These are phyloP conservation scores for Echites panduratus DNA, from an alignment of 257 asterid genomes.

Conservation along the genomic window DNA sequence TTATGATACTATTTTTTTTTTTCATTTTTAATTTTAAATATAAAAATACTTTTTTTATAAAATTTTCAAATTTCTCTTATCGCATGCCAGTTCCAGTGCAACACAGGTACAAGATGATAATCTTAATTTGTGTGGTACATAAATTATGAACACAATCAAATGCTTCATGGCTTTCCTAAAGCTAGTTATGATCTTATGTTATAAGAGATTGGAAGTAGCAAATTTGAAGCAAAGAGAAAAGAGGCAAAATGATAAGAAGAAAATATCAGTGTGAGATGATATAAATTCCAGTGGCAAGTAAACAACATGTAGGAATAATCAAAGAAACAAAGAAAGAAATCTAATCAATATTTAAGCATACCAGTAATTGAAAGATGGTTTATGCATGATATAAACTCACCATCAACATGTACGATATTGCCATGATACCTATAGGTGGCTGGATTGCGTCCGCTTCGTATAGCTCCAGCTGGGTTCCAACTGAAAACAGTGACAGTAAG, in stretches of 20 bases:
- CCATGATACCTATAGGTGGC: constrained; percentile 66
- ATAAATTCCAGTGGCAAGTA: background rate
- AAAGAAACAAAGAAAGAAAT: background rate
- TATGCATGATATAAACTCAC: constrained; percentile 37
- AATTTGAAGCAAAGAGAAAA: background rate
- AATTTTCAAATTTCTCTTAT: too few species aligned
- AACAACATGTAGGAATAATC: background rate
- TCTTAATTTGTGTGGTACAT: background rate
- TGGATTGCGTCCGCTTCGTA: constrained; percentile 80
- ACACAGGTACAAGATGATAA: background rate
- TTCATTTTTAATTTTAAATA: too few species aligned
- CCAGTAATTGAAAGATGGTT: constrained; percentile 6
- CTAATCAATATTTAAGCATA: background rate
- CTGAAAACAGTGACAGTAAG: constrained; percentile 35
- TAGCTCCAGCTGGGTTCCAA: constrained; percentile 96
- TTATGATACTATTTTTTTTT: too few species aligned
- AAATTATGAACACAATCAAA: background rate
- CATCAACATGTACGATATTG: constrained; percentile 65
- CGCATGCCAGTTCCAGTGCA: too few species aligned
- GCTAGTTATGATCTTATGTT: background rate
- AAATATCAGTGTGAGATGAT: background rate
- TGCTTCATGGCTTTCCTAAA: background rate
- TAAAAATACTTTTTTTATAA: too few species aligned
- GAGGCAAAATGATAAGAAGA: too few species aligned
- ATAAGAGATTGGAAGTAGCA: background rate